A percentile compares a stretch with the other conserved stretches of the same genome.
These are phyloP conservation scores for Bathelium albidoporum DNA, from an alignment of 495 filamentous ascomycete genomes.

Conservation along the genomic window DNA sequence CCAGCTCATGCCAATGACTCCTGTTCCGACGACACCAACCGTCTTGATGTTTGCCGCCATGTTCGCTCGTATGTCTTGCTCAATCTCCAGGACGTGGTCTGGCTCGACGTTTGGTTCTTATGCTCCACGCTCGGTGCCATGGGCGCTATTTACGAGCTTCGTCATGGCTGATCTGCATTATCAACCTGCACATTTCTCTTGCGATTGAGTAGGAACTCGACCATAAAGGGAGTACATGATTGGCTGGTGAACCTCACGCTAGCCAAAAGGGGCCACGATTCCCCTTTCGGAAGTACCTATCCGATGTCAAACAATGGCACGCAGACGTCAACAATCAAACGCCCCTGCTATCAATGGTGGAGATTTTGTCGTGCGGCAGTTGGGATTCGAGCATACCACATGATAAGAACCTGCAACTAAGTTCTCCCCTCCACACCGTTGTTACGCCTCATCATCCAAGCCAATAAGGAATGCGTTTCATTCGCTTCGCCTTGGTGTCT, in stretches of 20 bases:
- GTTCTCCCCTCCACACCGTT: background rate
- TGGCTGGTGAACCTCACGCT: background rate
- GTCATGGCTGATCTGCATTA: background rate
- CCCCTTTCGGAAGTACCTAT: background rate
- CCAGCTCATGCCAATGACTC: slow-evolving; percentile 17
- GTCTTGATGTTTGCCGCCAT: slow-evolving; percentile 10
- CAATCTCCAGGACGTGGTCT: background rate
- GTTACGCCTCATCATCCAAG: background rate
- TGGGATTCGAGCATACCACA: background rate
- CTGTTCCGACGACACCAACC: slow-evolving; percentile 19
- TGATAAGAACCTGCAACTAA: background rate
- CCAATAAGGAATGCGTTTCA: background rate
- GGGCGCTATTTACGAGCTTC: background rate
- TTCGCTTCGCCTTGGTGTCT: background rate
- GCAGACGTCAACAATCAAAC: background rate
- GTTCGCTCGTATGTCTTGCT: background rate
- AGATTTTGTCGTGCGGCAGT: background rate
- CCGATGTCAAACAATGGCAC: background rate
- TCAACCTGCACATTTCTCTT: background rate
- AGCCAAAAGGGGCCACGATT: background rate
- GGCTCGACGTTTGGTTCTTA: background rate
- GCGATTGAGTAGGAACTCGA: background rate
- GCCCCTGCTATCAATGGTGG: background rate
- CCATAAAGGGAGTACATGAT: background rate
- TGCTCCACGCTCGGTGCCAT: background rate